phyloP scores from a whole-genome alignment of 768 basidiomycete species.

The Boletus huronensis region DNA sequence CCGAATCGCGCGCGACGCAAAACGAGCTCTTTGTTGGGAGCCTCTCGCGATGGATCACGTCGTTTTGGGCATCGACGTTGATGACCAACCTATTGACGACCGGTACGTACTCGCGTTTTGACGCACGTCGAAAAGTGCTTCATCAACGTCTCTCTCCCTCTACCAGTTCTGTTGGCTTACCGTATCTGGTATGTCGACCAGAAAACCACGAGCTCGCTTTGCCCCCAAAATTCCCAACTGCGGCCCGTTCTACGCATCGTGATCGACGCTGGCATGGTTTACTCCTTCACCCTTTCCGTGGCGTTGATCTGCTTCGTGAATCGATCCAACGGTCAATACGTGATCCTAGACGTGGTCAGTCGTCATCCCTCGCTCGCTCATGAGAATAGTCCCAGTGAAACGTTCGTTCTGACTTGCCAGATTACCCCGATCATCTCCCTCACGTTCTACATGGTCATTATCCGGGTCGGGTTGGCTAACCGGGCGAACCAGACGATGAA shows the following conservation, averaged over 20 bases:
- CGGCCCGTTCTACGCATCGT: not conserved
- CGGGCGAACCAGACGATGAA: too few species aligned
- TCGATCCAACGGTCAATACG: constrained; percentile 2
- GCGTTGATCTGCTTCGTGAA: not conserved
- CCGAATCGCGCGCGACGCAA: not conserved
- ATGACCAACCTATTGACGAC: constrained; percentile 1
- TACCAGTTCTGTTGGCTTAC: not conserved
- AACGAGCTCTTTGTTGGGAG: not conserved
- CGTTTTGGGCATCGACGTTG: constrained; percentile 2
- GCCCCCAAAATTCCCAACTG: not conserved
- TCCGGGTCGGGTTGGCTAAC: constrained; percentile 5
- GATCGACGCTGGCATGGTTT: constrained; percentile 6
- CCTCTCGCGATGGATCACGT: not conserved
- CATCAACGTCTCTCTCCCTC: not conserved
- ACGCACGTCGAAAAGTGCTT: too few species aligned
- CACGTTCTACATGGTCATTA: constrained; percentile 19
- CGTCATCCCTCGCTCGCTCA: not conserved
- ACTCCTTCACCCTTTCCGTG: not conserved
- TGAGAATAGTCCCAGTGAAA: not conserved
- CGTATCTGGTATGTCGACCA: not conserved
- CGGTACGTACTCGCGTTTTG: not conserved
- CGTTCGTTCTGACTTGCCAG: not conserved
- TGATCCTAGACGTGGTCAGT: constrained; percentile 8
- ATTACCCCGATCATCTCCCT: constrained; percentile 13
- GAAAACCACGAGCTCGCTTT: too few species aligned